Percentiles rank a stretch among this genome's conserved stretches.
phyloP scores from a whole-genome alignment of 495 filamentous ascomycete species.

The Xylaria grammica region DNA sequence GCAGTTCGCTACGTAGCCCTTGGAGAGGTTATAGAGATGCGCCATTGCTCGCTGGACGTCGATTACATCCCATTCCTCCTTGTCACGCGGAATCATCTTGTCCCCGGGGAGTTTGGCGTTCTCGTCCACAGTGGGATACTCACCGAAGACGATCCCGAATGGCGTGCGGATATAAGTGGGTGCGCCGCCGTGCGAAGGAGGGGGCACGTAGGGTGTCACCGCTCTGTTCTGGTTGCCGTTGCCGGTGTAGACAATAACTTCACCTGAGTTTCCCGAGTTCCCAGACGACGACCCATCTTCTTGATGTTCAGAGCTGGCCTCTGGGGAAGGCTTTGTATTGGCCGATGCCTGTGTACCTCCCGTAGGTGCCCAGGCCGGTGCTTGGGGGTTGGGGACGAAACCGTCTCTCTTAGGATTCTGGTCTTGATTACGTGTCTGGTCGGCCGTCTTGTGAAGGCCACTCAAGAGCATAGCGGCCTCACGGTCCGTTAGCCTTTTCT shows the following conservation, averaged over 20 bases:
- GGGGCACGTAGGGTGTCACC: constrained; percentile 13
- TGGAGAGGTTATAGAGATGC: constrained; percentile 24
- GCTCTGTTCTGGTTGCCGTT: constrained; percentile 14
- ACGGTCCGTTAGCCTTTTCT: not conserved
- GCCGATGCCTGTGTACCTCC: not conserved
- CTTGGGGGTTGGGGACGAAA: constrained; percentile 20
- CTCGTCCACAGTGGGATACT: constrained; percentile 21
- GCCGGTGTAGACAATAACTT: constrained; percentile 20
- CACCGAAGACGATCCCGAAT: constrained; percentile 16
- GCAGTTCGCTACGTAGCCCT: constrained; percentile 23
- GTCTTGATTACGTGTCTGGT: not conserved
- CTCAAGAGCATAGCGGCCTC: constrained; percentile 1
- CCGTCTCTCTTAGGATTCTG: not conserved
- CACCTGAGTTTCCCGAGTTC: constrained; percentile 17
- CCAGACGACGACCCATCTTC: constrained; percentile 14
- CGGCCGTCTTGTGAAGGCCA: not conserved
- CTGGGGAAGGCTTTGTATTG: not conserved
- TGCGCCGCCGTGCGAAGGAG: not conserved
- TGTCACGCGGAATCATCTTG: constrained; percentile 22
- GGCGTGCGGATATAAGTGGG: constrained; percentile 18
- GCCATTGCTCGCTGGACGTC: constrained; percentile 24
- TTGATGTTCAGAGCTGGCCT: not conserved
- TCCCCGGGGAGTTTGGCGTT: constrained; percentile 17
- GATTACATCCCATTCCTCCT: constrained; percentile 20
- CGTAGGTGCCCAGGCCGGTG: constrained; percentile 19